These are phyloP conservation scores for Amauroascus niger DNA, from an alignment of 2,329 filamentous ascomycete genomes.

Conservation along the genomic window DNA sequence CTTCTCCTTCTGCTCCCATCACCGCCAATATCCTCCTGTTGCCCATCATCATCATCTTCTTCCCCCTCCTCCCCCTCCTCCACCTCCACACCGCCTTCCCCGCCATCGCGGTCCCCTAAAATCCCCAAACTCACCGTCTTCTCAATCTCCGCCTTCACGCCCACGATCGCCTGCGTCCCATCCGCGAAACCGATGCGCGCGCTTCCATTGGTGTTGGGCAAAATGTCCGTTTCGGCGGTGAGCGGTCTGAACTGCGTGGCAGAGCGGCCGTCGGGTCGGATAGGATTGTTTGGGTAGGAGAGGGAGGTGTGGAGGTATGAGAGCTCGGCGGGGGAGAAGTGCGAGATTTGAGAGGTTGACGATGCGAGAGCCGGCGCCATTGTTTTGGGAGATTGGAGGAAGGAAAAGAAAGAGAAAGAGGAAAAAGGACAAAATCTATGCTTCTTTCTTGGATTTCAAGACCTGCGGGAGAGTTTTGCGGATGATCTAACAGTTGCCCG, in stretches of 20 bases:
- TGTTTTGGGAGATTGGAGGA: neutral
- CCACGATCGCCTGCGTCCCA: conserved; percentile 90
- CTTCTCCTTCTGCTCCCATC: conserved; percentile 20
- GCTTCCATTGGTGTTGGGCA: conserved; percentile 83
- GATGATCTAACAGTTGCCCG: no score
- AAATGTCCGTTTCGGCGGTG: conserved; percentile 77
- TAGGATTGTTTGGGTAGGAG: conserved; percentile 57
- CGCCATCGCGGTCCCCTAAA: conserved; percentile 27
- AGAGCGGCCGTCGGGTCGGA: conserved; percentile 77
- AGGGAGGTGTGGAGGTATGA: conserved; percentile 89
- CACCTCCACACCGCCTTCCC: conserved; percentile 19
- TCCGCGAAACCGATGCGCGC: conserved; percentile 90
- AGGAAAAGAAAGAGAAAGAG: no score
- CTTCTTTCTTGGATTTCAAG: no score
- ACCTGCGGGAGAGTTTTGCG: no score
- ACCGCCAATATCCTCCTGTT: conserved; percentile 19
- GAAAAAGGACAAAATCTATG: no score
- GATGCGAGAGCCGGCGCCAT: conserved; percentile 46
- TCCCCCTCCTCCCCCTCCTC: conserved; percentile 23
- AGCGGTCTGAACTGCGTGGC: conserved; percentile 83
- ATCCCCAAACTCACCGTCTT: conserved; percentile 45
- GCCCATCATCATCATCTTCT: conserved; percentile 18
- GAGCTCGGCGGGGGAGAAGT: conserved; percentile 89
- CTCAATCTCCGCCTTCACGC: conserved; percentile 90
- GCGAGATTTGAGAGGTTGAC: conserved; percentile 40